Evolutionary conservation across 2,329 filamentous ascomycete genomes (phyloP), one percentile per base, ranked within the genome.

Genomic region (Didymella lethalis): DNA sequence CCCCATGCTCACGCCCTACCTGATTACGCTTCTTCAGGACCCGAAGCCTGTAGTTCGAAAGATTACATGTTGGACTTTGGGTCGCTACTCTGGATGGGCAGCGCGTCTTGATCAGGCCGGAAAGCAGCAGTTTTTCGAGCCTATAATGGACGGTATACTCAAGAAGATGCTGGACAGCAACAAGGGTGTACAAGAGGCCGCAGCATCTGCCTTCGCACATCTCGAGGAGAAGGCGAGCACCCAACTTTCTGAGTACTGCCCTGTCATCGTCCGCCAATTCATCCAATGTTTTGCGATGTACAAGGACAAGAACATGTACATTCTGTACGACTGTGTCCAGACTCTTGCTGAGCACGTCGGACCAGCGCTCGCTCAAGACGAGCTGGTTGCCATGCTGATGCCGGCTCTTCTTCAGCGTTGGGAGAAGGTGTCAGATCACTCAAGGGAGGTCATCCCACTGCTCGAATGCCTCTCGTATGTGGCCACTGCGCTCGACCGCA

Each of bases 281-380:
- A 93, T 97, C 51, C 84, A 86, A 61, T 99, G 95, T 78, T 99
- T 99, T 78, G 86, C 84, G 52, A 93, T 91, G 78, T 99, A 98
- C 86, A 98, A 99, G 84, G 94, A 98, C 78, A 90, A 92, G 71
- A 99, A 99, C 81, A 97, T 98, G 88, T 97, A 96, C 81, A 96
- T 98, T 54, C 86, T 99, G 32, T 99, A 99, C 80, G 95, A 99
- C 79, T 98, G 95, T 77, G 92, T 99, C 32, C 95, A 99, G 80
- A 99, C 95, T 0, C 83, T 99, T 57, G 95, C 95, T 3, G 95
- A 99, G 77, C 90, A 92, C 72, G 90, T 98, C 54, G 93, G 92
- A 11, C 88, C 89, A 7, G 87, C 90, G 32, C 83, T 99, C 64
- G 90, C 92, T n/a, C 84, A 87, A 61, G 90, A 90, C 7, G 86